Evolutionary conservation across 345 rosid genomes (phyloP).

Genomic region (Trapa incisa): DNA sequence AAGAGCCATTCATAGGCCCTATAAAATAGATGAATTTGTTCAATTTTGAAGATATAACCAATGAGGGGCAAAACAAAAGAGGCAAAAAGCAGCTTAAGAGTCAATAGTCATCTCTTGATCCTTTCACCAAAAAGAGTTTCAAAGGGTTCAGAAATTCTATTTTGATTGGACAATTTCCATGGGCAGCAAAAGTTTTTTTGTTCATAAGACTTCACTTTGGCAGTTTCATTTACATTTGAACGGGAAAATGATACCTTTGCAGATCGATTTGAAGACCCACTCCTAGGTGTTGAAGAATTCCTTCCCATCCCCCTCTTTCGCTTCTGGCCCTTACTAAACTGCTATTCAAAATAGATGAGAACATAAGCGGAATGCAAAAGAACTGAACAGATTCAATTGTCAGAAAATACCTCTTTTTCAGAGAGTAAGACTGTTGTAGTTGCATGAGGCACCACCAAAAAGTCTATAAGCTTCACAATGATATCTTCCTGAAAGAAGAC

Average conservation of each 20-base stretch:
- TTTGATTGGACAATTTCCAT: no score
- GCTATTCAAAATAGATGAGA: slow-evolving; percentile 9
- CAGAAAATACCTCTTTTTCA: slow-evolving; percentile 38
- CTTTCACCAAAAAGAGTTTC: neutral
- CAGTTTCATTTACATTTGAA: no score
- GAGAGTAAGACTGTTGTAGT: slow-evolving; percentile 45
- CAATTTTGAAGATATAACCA: neutral
- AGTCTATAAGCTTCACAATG: slow-evolving; percentile 49
- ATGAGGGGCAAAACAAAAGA: no score
- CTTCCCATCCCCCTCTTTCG: slow-evolving; percentile 51
- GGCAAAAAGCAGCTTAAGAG: no score
- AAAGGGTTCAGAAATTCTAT: neutral
- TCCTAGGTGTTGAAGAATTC: slow-evolving; percentile 33
- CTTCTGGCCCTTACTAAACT: slow-evolving; percentile 57
- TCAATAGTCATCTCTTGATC: neutral
- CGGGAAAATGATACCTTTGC: slow-evolving; percentile 36
- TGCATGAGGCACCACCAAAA: slow-evolving; percentile 71
- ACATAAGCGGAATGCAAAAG: neutral
- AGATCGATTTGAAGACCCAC: slow-evolving; percentile 27
- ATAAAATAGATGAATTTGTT: neutral
- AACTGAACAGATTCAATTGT: neutral
- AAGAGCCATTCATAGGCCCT: neutral
- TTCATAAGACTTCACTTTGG: no score
- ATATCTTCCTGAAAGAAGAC: slow-evolving; percentile 62
- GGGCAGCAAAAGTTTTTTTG: no score